Percentiles rank a stretch among this genome's conserved stretches.
phyloP scores from a whole-genome alignment of 2,329 filamentous ascomycete species.

The Erysiphe pulchra region DNA sequence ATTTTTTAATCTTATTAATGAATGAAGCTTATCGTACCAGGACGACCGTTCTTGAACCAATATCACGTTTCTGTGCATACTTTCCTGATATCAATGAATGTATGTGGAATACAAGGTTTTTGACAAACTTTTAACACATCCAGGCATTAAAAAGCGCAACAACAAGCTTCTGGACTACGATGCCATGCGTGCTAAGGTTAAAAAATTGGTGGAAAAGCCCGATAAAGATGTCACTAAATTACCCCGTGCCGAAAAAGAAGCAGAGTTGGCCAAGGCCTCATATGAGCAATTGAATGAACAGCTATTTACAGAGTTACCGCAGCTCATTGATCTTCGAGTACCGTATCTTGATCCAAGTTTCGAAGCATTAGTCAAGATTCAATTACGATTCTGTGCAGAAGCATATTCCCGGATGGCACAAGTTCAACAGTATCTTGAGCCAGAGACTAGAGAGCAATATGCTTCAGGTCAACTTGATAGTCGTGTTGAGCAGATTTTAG shows the following conservation, averaged over 20 bases:
- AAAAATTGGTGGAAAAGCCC: slow-evolving; percentile 90
- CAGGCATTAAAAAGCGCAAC: slow-evolving; percentile 88
- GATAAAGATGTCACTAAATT: slow-evolving; percentile 97
- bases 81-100: slow-evolving; percentile 98
- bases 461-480: slow-evolving; percentile 78
- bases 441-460: slow-evolving; percentile 88
- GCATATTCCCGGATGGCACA: slow-evolving; percentile 96
- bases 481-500: slow-evolving; percentile 79
- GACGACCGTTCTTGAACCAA: slow-evolving; percentile 84
- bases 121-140: slow-evolving; percentile 4
- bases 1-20: slow-evolving; percentile 1
- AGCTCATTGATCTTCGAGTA: slow-evolving; percentile 87
- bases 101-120: slow-evolving; percentile 15
- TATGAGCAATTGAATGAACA: slow-evolving; percentile 98
- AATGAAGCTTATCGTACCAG: slow-evolving; percentile 17
- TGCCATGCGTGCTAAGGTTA: slow-evolving; percentile 80
- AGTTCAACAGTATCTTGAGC: slow-evolving; percentile 93
- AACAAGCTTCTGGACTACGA: slow-evolving; percentile 99
- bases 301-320: slow-evolving; percentile 72
- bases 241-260: slow-evolving; percentile 84
- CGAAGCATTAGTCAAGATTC: slow-evolving; percentile 95
- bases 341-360: slow-evolving; percentile 94
- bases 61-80: slow-evolving; percentile 88
- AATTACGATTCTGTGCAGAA: slow-evolving; percentile 90
- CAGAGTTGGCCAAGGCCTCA: slow-evolving; percentile 73